Conservation (phyloP, 140 eudicot species). For the Oenanthe javanica region DNA sequence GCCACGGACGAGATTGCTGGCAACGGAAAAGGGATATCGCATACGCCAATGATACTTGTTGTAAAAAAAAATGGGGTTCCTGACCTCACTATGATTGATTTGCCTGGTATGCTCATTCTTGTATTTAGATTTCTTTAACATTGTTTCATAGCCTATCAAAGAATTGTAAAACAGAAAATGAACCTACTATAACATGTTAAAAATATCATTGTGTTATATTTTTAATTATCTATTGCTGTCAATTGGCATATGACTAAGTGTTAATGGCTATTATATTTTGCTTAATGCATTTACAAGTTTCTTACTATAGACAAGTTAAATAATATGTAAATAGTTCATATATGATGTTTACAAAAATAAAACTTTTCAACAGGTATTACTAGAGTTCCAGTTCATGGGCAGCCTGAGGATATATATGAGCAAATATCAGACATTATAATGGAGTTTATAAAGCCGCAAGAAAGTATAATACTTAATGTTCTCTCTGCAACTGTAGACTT, state of each 20-base stretch:
- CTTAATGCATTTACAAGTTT: background rate
- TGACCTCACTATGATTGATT: background rate
- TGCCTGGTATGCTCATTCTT: background rate
- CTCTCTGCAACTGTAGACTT: background rate
- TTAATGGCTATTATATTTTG: background rate
- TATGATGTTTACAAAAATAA: background rate
- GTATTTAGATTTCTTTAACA: background rate
- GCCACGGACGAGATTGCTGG: background rate
- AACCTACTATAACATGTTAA: too few species aligned
- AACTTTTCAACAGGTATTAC: background rate
- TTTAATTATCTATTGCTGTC: background rate
- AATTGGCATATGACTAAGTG: too few species aligned
- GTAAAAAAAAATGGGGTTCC: background rate
- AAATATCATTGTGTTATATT: too few species aligned
- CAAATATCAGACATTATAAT: background rate
- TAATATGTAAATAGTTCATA: too few species aligned
- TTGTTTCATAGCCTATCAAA: background rate
- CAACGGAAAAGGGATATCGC: background rate
- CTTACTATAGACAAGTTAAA: too few species aligned
- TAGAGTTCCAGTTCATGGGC: background rate
- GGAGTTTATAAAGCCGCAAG: background rate
- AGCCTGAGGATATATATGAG: background rate
- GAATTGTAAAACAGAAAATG: too few species aligned
- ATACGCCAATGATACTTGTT: background rate
- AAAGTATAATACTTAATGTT: background rate